Base-by-base conservation (phyloP, 345 rosid genomes). In the Aquilaria yunnanensis region DNA sequence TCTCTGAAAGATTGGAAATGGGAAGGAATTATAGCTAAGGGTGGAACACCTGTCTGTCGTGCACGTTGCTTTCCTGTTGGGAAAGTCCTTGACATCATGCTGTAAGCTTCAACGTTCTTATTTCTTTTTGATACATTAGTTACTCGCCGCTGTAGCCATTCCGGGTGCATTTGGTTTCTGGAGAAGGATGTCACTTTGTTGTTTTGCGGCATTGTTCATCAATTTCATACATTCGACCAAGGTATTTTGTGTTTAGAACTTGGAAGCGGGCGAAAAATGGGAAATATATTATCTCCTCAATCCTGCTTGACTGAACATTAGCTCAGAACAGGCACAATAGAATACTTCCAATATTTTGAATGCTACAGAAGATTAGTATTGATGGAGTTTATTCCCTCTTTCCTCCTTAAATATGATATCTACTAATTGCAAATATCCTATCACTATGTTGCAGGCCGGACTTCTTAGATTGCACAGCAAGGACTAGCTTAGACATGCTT, bases 21-120 rank as follows among this genome's bases (percentile, higher is more conserved):
- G 98, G 97, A 93, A 73, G 98, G 98, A 55, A 85, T 90, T 56
- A 80, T 93, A 60, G 98, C 97, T 29, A 90, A 93, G 80, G 97
- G 96, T 64, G 98, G 98, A 61, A 83, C 84, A 65, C 92, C 93
- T 9, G 82, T 93, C 60, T 93, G 98, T 68, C 90, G 76, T 70
- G 98, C 96, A 67, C 90, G 87, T 60, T 85, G 87, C 78, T 93
- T 90, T 74, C 97, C 97, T 6, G 98, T 93, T 60, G 98, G 97
- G 54, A 93, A 93, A 80, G 78, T 75, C 54, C 78, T 85, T 71
- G 96, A 88, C 74, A 70, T 88, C 57, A 68, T 88, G 87, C 63
- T 93, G 97, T 93, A 83, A 88, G 95, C 83, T 2, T 9, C 43
- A 37, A 37, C 43, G 23, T 23, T 23, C 23, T 1, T 0, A 1